Conservation (phyloP, 306 rosid species). For the Cucumis sativus region DNA sequence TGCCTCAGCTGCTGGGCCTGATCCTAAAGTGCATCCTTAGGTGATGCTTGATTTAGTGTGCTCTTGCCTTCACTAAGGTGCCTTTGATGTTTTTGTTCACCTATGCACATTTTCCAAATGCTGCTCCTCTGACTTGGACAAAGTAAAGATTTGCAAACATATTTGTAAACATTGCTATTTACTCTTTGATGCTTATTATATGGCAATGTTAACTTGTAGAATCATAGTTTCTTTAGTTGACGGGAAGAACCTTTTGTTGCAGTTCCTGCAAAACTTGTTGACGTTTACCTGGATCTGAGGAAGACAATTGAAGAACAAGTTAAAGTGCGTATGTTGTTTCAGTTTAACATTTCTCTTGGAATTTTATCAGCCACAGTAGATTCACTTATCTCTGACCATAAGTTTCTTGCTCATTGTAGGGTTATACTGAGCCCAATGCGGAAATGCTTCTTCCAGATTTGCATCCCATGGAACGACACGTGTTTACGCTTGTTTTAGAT, state of each 20-base stretch:
- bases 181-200: background rate
- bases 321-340: constrained; percentile 31
- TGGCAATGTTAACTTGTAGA: constrained; percentile 12
- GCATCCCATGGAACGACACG: constrained; percentile 73
- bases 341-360: constrained; percentile 5
- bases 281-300: constrained; percentile 71
- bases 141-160: background rate
- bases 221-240: constrained; percentile 7
- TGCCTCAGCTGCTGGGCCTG: background rate
- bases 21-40: background rate
- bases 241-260: constrained; percentile 5
- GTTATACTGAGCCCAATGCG: constrained; percentile 73
- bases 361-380: background rate
- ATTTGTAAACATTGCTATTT: background rate
- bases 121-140: background rate
- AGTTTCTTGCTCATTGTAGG: constrained; percentile 27
- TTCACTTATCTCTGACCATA: constrained; percentile 5
- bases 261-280: constrained; percentile 82
- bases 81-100: background rate
- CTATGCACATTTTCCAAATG: background rate
- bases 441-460: constrained; percentile 98
- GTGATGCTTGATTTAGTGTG: background rate
- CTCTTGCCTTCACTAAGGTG: background rate
- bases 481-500: constrained; percentile 92
- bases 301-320: constrained; percentile 71